Conservation (phyloP, 129 eudicot species). For the Flaveria bidentis region DNA sequence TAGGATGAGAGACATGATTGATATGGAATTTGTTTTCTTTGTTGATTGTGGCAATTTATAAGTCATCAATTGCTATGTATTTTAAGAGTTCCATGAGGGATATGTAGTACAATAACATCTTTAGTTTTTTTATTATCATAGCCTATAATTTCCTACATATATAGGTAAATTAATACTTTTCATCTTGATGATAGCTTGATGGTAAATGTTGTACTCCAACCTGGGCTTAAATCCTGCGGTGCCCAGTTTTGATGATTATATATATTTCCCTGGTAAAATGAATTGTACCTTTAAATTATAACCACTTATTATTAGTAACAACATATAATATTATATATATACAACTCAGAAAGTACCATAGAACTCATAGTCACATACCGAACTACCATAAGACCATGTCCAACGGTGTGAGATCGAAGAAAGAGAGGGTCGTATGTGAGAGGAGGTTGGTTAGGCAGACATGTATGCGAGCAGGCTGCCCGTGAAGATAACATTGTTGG, state of each 20-base stretch:
- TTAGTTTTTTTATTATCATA: constrained; percentile 2
- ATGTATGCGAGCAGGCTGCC: too few species aligned
- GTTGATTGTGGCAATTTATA: constrained; percentile 17
- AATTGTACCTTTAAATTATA: too few species aligned
- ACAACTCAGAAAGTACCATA: constrained; percentile 12
- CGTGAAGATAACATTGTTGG: too few species aligned
- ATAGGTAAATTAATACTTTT: background rate
- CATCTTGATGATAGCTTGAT: too few species aligned
- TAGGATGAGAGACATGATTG: constrained; percentile 12
- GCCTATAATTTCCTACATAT: background rate
- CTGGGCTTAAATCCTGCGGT: too few species aligned
- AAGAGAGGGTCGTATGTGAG: too few species aligned
- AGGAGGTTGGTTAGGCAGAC: too few species aligned
- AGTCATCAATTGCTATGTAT: constrained; percentile 16
- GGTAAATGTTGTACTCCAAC: too few species aligned
- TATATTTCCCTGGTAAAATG: too few species aligned
- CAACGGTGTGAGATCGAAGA: too few species aligned
- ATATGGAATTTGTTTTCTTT: constrained; percentile 24
- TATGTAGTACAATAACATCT: constrained; percentile 14
- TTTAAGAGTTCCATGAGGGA: constrained; percentile 15
- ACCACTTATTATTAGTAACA: background rate
- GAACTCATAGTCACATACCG: background rate
- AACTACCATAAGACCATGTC: background rate
- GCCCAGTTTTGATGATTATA: too few species aligned
- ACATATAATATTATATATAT: background rate